Base-by-base conservation (phyloP, 129 eudicot genomes). In the Centrapalus pauciflorus region DNA sequence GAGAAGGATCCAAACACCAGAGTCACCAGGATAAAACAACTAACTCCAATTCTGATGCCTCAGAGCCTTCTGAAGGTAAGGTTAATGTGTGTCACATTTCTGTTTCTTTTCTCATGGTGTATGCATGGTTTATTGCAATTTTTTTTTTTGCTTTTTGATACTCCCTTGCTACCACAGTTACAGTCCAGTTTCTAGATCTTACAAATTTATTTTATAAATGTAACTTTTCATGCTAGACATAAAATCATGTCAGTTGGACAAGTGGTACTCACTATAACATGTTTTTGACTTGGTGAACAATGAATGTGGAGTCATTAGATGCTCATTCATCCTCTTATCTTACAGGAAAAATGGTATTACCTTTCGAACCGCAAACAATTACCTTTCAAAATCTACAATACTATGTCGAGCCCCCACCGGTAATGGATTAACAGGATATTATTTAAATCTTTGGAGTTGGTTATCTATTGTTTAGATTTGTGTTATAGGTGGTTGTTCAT, bases 301-400 rank as follows among this genome's bases (percentile, higher is more conserved):
- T n/a, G n/a, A n/a, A n/a, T n/a, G 30, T 29, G 19, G 23, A 21
- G n/a, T 2, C 12, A 16, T 1, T 41, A 48, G 21, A 35, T 4
- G 19, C 27, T 58, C 9, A 21, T 58, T 20, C 19, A 49, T 35
- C 21, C 2, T 60, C 6, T 67, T 24, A 28, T 64, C 20, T 49
- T 28, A 43, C 64, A 75, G 76, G 68, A 43, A 64, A 58, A 17
- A 59, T 76, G 81, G 68, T 76, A 55, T 66, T 80, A 67, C 85
- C 85, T 33, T 80, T 76, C 43, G 70, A 59, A 55, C 78, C 75
- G 8, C 51, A 57, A 50, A 66, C 78, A 3, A 37, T 80, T 10
- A 58, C 65, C 7, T 76, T 80, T 26, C 71, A 80, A 65, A 56
- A 80, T 71, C 67, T 80, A 55, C 75, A 76, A 8, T 80, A 80